Evolutionary conservation across 1,139 yeast genomes (phyloP).

Genomic region (Geotrichum klebahnii): DNA sequence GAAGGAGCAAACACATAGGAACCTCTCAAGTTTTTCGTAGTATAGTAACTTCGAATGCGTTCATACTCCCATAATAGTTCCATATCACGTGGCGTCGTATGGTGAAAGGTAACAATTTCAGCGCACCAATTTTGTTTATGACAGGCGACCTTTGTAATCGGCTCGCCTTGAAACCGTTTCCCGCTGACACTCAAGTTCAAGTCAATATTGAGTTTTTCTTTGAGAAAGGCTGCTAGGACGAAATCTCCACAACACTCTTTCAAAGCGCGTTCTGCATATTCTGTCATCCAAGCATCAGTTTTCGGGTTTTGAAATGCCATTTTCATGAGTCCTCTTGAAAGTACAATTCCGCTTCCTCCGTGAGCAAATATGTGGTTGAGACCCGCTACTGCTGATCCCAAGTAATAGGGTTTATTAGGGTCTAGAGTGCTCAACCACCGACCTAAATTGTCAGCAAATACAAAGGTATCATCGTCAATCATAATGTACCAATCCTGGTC

Average conservation of each 20-base stretch:
- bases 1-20: conserved; percentile 17
- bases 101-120: conserved; percentile 39
- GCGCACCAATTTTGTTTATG: conserved; percentile 34
- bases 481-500: conserved; percentile 39
- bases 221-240: conserved; percentile 34
- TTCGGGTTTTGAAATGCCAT: conserved; percentile 25
- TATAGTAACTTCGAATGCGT: conserved; percentile 26
- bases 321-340: conserved; percentile 22
- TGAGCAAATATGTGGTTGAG: conserved; percentile 37
- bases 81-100: conserved; percentile 35
- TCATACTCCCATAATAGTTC: conserved; percentile 41
- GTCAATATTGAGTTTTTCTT: conserved; percentile 27
- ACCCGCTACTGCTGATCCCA: conserved; percentile 29
- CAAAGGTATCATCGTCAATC: conserved; percentile 41
- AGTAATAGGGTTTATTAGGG: conserved; percentile 32
- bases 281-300: conserved; percentile 27
- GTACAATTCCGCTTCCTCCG: conserved; percentile 34
- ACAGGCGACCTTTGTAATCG: conserved; percentile 28
- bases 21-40: conserved; percentile 6
- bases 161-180: conserved; percentile 38
- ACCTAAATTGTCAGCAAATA: conserved; percentile 34
- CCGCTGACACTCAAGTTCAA: conserved; percentile 27
- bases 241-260: conserved; percentile 40
- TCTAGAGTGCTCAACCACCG: conserved; percentile 31
- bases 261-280: conserved; percentile 32